A percentile compares a stretch with the other conserved stretches of the same genome.
These are phyloP conservation scores for Gypsophila paniculata DNA, from an alignment of 179 eudicot genomes.

Conservation along the genomic window DNA sequence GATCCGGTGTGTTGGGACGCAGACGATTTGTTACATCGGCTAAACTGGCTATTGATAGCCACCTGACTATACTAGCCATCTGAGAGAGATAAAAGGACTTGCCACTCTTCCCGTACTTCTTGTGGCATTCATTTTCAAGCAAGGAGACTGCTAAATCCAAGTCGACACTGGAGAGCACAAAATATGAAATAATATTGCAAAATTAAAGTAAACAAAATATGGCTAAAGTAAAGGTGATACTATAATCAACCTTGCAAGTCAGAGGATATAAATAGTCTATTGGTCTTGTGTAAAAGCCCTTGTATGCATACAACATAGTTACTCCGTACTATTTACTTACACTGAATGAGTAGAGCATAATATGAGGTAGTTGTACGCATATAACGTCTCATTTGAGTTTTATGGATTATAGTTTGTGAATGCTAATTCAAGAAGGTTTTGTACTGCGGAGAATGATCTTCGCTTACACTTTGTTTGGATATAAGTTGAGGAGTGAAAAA, in stretches of 20 bases:
- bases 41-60: conserved; percentile 60
- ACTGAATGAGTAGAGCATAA: too few relatives aligned
- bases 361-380: too few relatives aligned
- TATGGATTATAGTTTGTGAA: neutral
- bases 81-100: conserved; percentile 80
- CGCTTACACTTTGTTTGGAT: neutral
- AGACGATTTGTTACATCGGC: conserved; percentile 49
- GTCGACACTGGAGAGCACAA: conserved; percentile 47
- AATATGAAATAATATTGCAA: neutral
- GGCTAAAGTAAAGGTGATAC: neutral
- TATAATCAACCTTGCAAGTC: too few relatives aligned
- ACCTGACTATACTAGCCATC: conserved; percentile 81
- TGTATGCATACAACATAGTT: too few relatives aligned
- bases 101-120: conserved; percentile 64
- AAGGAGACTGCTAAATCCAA: conserved; percentile 44
- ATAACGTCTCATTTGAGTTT: too few relatives aligned
- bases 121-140: conserved; percentile 74
- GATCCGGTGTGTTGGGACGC: conserved; percentile 20
- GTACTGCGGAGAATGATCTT: neutral
- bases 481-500: too few relatives aligned
- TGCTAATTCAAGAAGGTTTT: neutral
- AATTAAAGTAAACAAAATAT: neutral
- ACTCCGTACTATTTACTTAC: too few relatives aligned
- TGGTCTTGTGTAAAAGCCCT: too few relatives aligned
- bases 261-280: neutral